Conservation (phyloP, 805 yeast genomes). For the Spathaspora hagerdaliae region DNA sequence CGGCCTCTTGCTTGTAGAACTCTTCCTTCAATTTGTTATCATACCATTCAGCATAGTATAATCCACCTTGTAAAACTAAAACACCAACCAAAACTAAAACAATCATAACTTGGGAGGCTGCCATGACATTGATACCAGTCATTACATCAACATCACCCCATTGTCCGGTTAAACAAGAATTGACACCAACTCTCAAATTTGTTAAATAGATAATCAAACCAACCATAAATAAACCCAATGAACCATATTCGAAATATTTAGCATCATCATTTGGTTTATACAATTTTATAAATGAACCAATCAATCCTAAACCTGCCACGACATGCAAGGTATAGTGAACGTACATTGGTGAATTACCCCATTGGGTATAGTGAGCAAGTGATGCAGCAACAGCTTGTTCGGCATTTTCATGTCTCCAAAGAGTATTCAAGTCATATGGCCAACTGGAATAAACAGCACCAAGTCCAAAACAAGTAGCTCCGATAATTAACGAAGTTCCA, state of each 20-base stretch:
- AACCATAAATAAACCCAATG: constrained; percentile 67
- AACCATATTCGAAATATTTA: constrained; percentile 85
- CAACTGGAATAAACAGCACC: constrained; percentile 77
- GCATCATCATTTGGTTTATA: constrained; percentile 85
- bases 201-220: constrained; percentile 79
- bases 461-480: constrained; percentile 70
- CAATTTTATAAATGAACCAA: constrained; percentile 72
- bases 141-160: constrained; percentile 93
- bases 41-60: constrained; percentile 80
- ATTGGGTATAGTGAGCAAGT: constrained; percentile 65
- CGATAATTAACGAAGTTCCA: constrained; percentile 38
- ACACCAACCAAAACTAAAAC: constrained; percentile 72
- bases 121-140: constrained; percentile 88
- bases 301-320: constrained; percentile 59
- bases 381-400: constrained; percentile 57
- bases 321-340: constrained; percentile 61
- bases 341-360: constrained; percentile 63
- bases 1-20: constrained; percentile 27
- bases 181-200: constrained; percentile 77
- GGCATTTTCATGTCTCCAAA: constrained; percentile 55
- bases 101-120: constrained; percentile 80
- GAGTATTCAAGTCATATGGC: constrained; percentile 74
- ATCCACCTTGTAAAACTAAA: constrained; percentile 79
- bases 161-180: constrained; percentile 61
- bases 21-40: constrained; percentile 31